These are phyloP conservation scores for Fusarium secorum DNA, from an alignment of 2,329 filamentous ascomycete species.

Conservation along the genomic window DNA sequence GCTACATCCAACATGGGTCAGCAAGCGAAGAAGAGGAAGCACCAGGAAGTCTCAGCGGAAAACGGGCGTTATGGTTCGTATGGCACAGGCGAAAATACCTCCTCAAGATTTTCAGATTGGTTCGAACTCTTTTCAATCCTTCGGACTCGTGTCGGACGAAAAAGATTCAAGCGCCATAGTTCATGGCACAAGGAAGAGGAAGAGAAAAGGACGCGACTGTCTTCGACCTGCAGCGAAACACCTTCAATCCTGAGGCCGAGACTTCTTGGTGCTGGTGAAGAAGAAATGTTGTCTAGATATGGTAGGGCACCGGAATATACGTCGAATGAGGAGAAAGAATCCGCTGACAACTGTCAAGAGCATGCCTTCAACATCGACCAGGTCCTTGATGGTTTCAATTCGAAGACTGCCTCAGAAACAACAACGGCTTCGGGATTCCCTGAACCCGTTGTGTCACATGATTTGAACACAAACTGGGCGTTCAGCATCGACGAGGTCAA, in stretches of 20 bases:
- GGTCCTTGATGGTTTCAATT: neutral
- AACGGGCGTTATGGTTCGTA: neutral
- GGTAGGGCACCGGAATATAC: neutral
- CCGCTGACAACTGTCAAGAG: neutral
- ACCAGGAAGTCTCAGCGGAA: neutral
- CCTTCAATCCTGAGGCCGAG: neutral
- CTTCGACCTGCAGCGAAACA: neutral
- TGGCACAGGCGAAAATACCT: neutral
- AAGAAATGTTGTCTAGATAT: neutral
- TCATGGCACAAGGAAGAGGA: neutral
- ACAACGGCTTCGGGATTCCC: neutral
- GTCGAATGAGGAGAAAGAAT: neutral
- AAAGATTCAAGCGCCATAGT: neutral
- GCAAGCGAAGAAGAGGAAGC: neutral
- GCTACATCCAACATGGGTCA: conserved; percentile 13
- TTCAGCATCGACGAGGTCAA: neutral
- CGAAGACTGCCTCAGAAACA: neutral
- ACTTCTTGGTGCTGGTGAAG: neutral
- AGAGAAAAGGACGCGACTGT: neutral
- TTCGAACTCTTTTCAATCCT: neutral
- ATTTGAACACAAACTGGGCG: too few relatives aligned
- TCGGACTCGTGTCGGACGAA: neutral
- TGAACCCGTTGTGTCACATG: neutral
- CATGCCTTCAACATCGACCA: neutral
- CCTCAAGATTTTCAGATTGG: neutral